Base-by-base conservation (phyloP, 768 basidiomycete genomes). In the Cubamyces sp. region DNA sequence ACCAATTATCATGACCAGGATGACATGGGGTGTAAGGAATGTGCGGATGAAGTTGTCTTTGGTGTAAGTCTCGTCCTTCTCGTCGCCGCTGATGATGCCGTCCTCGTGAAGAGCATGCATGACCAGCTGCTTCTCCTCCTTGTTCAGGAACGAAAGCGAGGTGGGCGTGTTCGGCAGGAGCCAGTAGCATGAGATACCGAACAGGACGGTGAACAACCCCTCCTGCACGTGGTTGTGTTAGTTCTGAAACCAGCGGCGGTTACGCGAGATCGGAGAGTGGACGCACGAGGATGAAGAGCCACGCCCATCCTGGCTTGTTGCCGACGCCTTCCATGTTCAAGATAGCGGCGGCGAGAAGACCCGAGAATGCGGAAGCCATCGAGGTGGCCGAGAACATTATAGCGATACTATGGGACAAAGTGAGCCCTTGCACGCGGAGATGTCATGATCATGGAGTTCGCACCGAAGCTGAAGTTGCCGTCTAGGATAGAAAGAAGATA, bases 341-440 rank as follows among this genome's bases (percentile, higher is more conserved):
- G 52, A 90, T 86, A 1, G 78, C 85, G 34, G 84, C 76, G 0
- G 87, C 87, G 23, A 90, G 77, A 7, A 90, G 73, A 45, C 88
- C 88, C 5, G 86, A 87, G 66, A 87, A 87, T 0, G 84, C 82
- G 1, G 85, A 84, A 0, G 86, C 80, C 4, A 85, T 74, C 1
- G 79, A 79, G 6, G 79, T 76, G 4, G 78, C 75, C 12, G 74
- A 72, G 70, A 79, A 82, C 75, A 82, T 80, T 26, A 81, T 54
- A n/a, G 75, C 67, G 60, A 76, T 56, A 18, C 66, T 67, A 25
- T 8, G 43, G 6, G 14, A 15, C 19, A 37, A 79, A 82, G 54
- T 76, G 77, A 51, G 61, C 19, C 46, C 19, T 25, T 68, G 1
- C 68, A 9, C 34, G 11, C 34, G 34, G 65, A 43, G 15, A 23